These are phyloP conservation scores for Trichosporon ovoides DNA, from an alignment of 1,284 basidiomycete genomes.

Conservation along the genomic window DNA sequence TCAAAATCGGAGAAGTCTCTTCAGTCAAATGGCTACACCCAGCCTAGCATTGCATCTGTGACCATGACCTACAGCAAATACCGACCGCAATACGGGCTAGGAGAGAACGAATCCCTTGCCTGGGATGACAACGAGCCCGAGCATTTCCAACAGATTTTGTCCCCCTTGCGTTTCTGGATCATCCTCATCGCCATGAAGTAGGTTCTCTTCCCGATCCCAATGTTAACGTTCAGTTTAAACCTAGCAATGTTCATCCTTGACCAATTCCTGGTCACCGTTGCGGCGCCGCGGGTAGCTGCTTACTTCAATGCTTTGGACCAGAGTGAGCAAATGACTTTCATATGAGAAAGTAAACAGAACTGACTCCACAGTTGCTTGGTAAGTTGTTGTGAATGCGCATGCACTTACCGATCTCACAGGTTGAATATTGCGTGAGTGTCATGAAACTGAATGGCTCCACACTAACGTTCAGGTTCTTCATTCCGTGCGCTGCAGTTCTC, in stretches of 20 bases:
- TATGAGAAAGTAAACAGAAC: neutral
- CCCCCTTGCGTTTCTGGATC: slow-evolving; percentile 16
- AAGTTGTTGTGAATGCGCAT: neutral
- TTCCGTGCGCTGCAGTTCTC: slow-evolving; percentile 26
- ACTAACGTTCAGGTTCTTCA: slow-evolving; percentile 23
- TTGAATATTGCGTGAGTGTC: slow-evolving; percentile 8
- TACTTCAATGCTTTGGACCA: slow-evolving; percentile 24
- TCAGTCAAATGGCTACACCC: neutral
- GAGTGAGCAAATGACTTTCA: slow-evolving; percentile 14
- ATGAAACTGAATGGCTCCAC: too few relatives aligned
- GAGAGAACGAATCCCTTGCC: neutral
- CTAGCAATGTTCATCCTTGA: slow-evolving; percentile 26
- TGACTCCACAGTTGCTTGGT: neutral
- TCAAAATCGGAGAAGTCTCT: neutral
- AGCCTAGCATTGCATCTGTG: neutral
- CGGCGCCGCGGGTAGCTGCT: slow-evolving; percentile 27
- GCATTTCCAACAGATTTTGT: neutral
- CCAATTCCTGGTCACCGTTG: slow-evolving; percentile 30
- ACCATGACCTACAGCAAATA: neutral
- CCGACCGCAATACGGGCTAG: neutral
- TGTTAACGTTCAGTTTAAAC: slow-evolving; percentile 16
- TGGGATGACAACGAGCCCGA: neutral
- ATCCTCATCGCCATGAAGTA: slow-evolving; percentile 29
- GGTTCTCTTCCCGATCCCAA: neutral
- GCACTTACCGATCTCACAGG: neutral